These are phyloP conservation scores for Avena eriantha DNA, from an alignment of 176 grass and related monocot genomes.

Conservation along the genomic window DNA sequence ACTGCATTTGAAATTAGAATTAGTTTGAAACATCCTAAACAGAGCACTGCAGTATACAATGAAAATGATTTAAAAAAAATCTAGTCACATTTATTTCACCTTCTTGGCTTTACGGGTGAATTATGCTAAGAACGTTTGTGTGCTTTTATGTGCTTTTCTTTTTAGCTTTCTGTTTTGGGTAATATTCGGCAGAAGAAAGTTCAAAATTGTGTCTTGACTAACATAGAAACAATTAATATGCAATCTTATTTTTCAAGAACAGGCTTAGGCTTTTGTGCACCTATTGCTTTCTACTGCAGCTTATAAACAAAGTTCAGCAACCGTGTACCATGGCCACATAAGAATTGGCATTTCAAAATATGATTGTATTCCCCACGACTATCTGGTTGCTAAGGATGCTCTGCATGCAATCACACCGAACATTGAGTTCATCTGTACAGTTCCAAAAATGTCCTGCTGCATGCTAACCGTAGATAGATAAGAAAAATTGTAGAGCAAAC, in stretches of 20 bases:
- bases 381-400: background rate
- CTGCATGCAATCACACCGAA: background rate
- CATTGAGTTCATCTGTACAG: background rate
- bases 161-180: slow-evolving; percentile 21
- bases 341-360: background rate
- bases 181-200: slow-evolving; percentile 9
- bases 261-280: background rate
- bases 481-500: background rate
- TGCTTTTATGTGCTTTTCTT: slow-evolving; percentile 12
- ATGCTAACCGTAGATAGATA: background rate
- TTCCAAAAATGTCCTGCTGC: slow-evolving; percentile 12
- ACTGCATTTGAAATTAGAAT: background rate
- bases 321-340: background rate
- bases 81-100: background rate
- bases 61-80: background rate
- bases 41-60: background rate
- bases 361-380: background rate
- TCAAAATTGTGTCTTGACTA: background rate
- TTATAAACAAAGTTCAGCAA: background rate
- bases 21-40: background rate
- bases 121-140: background rate
- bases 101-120: background rate
- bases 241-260: background rate
- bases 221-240: background rate
- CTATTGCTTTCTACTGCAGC: background rate